Evolutionary conservation across 2,329 filamentous ascomycete genomes (phyloP).

Genomic region (Fusarium pseudoanthophilum): DNA sequence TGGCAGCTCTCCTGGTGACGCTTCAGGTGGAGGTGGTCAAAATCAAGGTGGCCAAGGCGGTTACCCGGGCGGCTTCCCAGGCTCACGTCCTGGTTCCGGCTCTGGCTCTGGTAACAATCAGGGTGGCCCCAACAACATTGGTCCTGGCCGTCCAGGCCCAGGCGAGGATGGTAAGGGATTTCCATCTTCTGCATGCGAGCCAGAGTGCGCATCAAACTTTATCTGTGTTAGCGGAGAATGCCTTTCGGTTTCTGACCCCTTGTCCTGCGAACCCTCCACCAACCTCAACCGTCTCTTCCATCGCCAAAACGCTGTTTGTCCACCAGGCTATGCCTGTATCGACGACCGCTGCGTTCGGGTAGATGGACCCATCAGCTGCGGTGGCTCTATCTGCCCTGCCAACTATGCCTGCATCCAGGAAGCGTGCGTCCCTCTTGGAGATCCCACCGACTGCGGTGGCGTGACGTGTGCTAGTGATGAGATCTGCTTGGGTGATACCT

Average conservation of each 20-base stretch:
- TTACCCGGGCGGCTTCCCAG: background rate
- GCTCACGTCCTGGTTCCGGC: background rate
- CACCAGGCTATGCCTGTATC: conserved; percentile 19
- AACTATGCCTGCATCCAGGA: conserved; percentile 23
- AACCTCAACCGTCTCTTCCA: background rate
- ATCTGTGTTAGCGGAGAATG: conserved; percentile 22
- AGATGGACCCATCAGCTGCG: conserved; percentile 11
- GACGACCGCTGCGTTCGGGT: conserved; percentile 15
- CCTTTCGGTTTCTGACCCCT: conserved; percentile 1
- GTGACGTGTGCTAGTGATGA: conserved; percentile 10
- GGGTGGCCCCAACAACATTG: background rate
- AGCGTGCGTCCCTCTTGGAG: conserved; percentile 13
- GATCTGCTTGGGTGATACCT: conserved; percentile 22
- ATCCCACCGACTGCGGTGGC: conserved; percentile 18
- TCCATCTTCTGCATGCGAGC: background rate
- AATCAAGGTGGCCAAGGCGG: background rate
- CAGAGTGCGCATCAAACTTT: background rate
- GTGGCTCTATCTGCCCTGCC: background rate
- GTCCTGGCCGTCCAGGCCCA: background rate
- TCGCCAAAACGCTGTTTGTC: conserved; percentile 16
- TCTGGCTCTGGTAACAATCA: background rate
- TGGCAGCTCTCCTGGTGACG: background rate
- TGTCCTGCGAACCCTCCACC: conserved; percentile 1
- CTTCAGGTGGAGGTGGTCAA: background rate
- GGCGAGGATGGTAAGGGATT: background rate